A percentile compares a stretch with the other conserved stretches of the same genome.
phyloP scores from a whole-genome alignment of 2,329 filamentous ascomycete species.

The Camillea tinctor region DNA sequence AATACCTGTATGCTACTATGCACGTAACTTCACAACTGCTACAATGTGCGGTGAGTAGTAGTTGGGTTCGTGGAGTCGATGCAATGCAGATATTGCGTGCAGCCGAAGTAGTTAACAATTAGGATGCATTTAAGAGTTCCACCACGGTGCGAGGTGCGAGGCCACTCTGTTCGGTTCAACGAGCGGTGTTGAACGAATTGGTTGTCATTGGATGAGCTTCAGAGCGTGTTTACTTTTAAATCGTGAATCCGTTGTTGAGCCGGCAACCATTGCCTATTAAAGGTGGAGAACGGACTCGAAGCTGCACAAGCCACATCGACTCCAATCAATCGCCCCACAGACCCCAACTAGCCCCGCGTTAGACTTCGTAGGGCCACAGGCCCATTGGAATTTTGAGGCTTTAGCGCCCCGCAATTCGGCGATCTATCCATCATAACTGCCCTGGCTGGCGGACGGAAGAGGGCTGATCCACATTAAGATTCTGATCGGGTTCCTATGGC shows the following conservation, averaged over 20 bases:
- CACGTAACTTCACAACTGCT: neutral
- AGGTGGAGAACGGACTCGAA: neutral
- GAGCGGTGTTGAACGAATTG: neutral
- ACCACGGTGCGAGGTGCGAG: neutral
- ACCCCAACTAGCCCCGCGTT: neutral
- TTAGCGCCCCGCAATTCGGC: neutral
- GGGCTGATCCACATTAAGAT: neutral
- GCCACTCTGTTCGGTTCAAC: neutral
- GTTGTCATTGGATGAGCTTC: neutral
- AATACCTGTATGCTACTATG: neutral
- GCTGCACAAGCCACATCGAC: neutral
- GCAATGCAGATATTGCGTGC: neutral
- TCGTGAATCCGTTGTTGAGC: neutral
- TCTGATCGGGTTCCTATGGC: neutral
- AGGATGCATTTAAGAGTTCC: neutral
- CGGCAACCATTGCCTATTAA: neutral
- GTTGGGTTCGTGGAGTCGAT: neutral
- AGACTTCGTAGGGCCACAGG: neutral
- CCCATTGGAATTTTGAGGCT: neutral
- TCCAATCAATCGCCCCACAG: neutral
- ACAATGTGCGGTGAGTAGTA: neutral
- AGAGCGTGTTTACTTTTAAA: neutral
- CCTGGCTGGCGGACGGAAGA: neutral
- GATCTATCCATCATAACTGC: neutral
- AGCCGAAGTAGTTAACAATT: neutral